Evolutionary conservation across 441 rosid genomes (phyloP), one percentile per base, ranked within the genome.

Genomic region (Dalechampia spathulata): DNA sequence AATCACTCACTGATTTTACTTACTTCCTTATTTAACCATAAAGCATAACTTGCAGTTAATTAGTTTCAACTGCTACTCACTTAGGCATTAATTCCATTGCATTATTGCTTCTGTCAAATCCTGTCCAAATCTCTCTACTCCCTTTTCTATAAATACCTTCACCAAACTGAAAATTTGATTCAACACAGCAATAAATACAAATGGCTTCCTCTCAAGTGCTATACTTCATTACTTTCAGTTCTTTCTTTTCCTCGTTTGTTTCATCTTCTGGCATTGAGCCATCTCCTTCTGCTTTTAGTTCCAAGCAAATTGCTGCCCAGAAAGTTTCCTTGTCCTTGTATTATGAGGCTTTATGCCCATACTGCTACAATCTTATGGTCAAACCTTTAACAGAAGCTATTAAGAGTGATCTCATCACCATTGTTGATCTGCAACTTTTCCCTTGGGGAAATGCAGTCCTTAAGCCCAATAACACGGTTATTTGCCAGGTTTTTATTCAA

Each of bases 381-480:
- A 15, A 19, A 22, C 27, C 45, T 23, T 43, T 61, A n/a, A 46
- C 59, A 34, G 39, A 44, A 0, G 46, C 37, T 3, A 4, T 53
- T 15, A 19, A 43, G 11, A 44, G 38, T 52, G 65, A 53, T 26
- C 58, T 61, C 17, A 36, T 52, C 19, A 34, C 36, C 65, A 61
- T 61, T 45, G 19, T 44, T 26, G 41, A 53, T 44, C 65, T 61
- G 14, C 32, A 26, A 37, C 38, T 61, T 11, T 34, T 52, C 28
- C 58, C 65, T 14, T 61, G 53, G 59, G 65, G 59, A 12, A 61
- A 61, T 25, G 65, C 65, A 22, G 1, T 32, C 8, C 2, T 44
- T 10, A 46, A 7, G 1, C n/a, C 37, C 12, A 19, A 55, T 25
- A 27, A 19, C 26, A 55, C 40, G 2, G 6, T 55, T 7, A 2